Evolutionary conservation across 805 yeast species (phyloP).

Genomic region (Yarrowia porcina): DNA sequence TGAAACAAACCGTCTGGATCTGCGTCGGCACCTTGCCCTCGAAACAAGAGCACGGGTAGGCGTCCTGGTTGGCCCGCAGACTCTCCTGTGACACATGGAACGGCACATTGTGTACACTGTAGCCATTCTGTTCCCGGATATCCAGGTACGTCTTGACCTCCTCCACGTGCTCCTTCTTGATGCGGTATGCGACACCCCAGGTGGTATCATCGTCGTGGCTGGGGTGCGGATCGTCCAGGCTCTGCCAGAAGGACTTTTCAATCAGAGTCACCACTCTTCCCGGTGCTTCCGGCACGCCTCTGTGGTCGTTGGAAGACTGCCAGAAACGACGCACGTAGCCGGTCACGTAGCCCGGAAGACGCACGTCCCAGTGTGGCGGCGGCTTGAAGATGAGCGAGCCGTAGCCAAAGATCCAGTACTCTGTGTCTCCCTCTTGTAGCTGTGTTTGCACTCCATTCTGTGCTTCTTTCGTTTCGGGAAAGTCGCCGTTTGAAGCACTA

Average conservation of each 20-base stretch:
- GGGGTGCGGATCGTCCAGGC: constrained; percentile 45
- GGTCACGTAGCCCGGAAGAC: constrained; percentile 66
- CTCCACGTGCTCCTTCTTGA: constrained; percentile 58
- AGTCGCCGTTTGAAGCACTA: neutral
- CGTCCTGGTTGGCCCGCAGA: constrained; percentile 7
- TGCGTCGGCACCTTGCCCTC: constrained; percentile 28
- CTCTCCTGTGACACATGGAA: constrained; percentile 48
- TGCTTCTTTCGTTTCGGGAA: neutral
- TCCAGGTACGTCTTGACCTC: constrained; percentile 70
- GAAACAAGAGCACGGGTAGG: constrained; percentile 8
- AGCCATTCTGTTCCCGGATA: constrained; percentile 85
- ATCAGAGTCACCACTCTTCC: constrained; percentile 87
- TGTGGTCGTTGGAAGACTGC: constrained; percentile 86
- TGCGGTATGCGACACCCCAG: constrained; percentile 82
- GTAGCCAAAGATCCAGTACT: constrained; percentile 78
- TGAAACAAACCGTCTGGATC: constrained; percentile 64
- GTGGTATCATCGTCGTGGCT: constrained; percentile 42
- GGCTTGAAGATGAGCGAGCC: constrained; percentile 89
- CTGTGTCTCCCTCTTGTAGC: constrained; percentile 6
- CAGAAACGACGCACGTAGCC: constrained; percentile 84
- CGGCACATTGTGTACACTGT: constrained; percentile 62
- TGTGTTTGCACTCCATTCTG: neutral
- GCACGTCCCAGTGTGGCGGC: constrained; percentile 64
- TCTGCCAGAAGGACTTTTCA: constrained; percentile 51
- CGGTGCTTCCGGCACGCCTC: constrained; percentile 83